Base-by-base conservation (phyloP, 148 eudicot genomes). In the Silene uniflora region DNA sequence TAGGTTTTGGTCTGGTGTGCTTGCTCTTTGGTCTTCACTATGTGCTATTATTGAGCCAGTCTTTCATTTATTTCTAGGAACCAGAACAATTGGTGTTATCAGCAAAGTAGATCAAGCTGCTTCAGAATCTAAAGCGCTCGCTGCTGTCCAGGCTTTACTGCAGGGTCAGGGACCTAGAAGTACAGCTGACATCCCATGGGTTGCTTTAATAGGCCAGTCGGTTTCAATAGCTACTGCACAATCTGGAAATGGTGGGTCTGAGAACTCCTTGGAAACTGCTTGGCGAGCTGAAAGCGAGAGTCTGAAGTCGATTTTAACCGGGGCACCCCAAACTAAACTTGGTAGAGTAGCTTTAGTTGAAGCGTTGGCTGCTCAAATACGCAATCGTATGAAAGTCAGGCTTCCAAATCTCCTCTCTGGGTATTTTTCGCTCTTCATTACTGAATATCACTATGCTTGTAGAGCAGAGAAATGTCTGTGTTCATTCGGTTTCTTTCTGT, bases 221-320 rank as follows among this genome's bases (percentile, higher is more conserved):
- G 99, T 95, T 81, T 84, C 99, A 58, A 92, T 95, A 74, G 96
- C 99, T 65, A 89, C 96, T 21, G 87, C 97, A 9, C 93, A 89
- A 74, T 88, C 99, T 14, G 97, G 97, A 75, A 87, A 73, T 77
- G 86, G 85, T 80, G 97, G 98, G 68, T 83, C 96, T 22, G 97
- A 95, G 73, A 91, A 83, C 84, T 95, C 99, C 44, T 80, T 95
- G 66, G 97, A 92, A 87, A 90, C 99, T 82, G 99, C 99, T 72
- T 95, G 97, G 99, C 90, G 91, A 67, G 99, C 96, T 81, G 99
- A 95, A 88, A 89, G 89, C 82, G 99, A 95, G 81, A 92, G 97
- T 72, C 83, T 95, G 25, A 95, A 95, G 84, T 92, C 97, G 17
- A 95, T 91, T 47, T 80, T 95, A 70, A 88, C 94, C 3, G 97